Evolutionary conservation across 352 stramenopile species (phyloP), one percentile per base, ranked within the genome.

Genomic region (Pythium oligandrum): DNA sequence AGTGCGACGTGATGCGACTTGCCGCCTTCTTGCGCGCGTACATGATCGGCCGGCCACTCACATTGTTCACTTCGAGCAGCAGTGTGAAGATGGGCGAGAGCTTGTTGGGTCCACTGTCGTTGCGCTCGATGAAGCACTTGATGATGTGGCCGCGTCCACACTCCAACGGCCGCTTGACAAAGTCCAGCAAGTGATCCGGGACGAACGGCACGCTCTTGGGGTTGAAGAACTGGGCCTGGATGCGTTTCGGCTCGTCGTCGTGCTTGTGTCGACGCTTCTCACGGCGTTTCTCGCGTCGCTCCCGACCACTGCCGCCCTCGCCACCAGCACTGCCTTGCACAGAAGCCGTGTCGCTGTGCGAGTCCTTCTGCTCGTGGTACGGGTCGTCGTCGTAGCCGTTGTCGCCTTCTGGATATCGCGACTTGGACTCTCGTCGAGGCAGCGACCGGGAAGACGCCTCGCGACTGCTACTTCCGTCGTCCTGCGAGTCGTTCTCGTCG

Each of bases 121-220:
- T 93, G 49, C 86, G 74, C 55, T 96, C 84, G 50, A 96, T 96
- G 51, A 95, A 96, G 58, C 86, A 96, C 60, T 91, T 91, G 62
- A 91, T 70, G 26, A 91, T 88, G 48, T 86, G 73, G 12, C 83
- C 84, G 12, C 80, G 77, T n/a, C 79, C 84, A 44, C 68, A 83
- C 39, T 92, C 78, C 4, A 92, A 70, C 30, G 86, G 86, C 0
- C 70, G 68, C 53, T 81, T 85, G 33, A 93, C 77, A 53, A 96
- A 96, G 33, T 88, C 71, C 5, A 90, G 67, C 43, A 96, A 68
- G 40, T 95, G 75, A 32, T 92, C 82, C 0, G 83, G 78, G 43
- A 92, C 79, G 52, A 87, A 90, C 3, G 84, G 84, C 48, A 93
- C 81, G 30, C 70, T 80, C 57, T 91, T 91, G 11, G 78, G 81